Evolutionary conservation across 805 yeast species (phyloP).

Genomic region (Yamadazyma laniorum): DNA sequence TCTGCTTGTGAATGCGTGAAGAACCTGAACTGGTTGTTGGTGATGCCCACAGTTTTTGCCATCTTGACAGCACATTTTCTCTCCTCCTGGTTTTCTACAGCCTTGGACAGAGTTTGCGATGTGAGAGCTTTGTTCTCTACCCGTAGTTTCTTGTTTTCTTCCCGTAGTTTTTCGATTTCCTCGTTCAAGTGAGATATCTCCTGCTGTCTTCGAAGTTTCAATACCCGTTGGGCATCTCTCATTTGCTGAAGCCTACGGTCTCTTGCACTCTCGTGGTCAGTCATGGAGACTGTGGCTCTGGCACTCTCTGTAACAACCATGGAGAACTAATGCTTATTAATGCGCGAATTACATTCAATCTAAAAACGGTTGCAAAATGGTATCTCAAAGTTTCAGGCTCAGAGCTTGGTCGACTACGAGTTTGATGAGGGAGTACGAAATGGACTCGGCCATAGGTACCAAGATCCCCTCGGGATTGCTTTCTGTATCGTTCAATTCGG

Average conservation of each 20-base stretch:
- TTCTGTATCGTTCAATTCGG: slow-evolving; percentile 18
- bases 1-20: not conserved
- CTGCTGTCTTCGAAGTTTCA: slow-evolving; percentile 2
- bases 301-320: too few species aligned
- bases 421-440: slow-evolving; percentile 45
- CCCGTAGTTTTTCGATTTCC: not conserved
- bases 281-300: too few species aligned
- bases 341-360: too few species aligned
- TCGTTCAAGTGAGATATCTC: not conserved
- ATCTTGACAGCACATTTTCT: not conserved
- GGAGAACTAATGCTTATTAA: too few species aligned
- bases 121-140: not conserved
- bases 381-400: not conserved
- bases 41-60: not conserved
- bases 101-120: not conserved
- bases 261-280: too few species aligned
- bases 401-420: slow-evolving; percentile 29
- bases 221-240: slow-evolving; percentile 2
- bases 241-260: slow-evolving; percentile 2
- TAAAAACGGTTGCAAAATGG: not conserved
- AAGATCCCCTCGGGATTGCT: slow-evolving; percentile 36
- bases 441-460: slow-evolving; percentile 44
- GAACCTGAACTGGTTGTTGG: not conserved
- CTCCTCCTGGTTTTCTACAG: not conserved
- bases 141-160: not conserved